Base-by-base conservation (phyloP, 306 rosid species). In the Abrus pulchellus region DNA sequence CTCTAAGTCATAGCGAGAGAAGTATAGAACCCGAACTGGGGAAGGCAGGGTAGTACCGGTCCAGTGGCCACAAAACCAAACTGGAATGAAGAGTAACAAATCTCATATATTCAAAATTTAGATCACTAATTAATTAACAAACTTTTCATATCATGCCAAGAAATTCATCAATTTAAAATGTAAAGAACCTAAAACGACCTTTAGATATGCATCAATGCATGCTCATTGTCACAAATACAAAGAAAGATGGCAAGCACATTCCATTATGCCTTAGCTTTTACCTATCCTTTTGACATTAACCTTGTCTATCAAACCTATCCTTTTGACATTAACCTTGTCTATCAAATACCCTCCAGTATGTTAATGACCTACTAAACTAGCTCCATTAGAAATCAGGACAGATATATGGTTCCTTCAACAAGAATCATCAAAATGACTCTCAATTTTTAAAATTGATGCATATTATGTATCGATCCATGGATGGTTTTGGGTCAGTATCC, bases 1-100 rank as follows among this genome's bases (percentile, higher is more conserved):
- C 59, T 75, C 70, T 1, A 4, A 74, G 30, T 68, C 68, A 30
- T 57, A 56, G 56, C 13, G 41, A 56, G 55, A 71, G 44, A 72
- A 29, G 53, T 72, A 74, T 55, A 28, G 68, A 70, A 53, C 74
- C 20, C 75, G 68, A 74, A 49, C 75, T 52, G 38, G 52, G 40
- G 14, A 63, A 30, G 40, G 49, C 28, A 48, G 63, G 72, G 61
- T 55, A 79, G 68, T 48, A 70, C 5, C 3, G 28, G 53, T 81
- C 59, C 62, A 47, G 61, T 63, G 20, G 71, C 62, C 60, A 76
- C 27, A 43, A 14, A 33, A 11, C 77, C 62, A 77, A 30, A 60
- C 50, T 48, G 60, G 77, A 75, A 80, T 73, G 33, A 12, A 71
- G 50, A 50, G 66, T 29, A 3, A 34, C 65, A 34, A 27, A 74